Conservation (phyloP, 2,329 filamentous ascomycete genomes). For the Aspergillus fischeri region DNA sequence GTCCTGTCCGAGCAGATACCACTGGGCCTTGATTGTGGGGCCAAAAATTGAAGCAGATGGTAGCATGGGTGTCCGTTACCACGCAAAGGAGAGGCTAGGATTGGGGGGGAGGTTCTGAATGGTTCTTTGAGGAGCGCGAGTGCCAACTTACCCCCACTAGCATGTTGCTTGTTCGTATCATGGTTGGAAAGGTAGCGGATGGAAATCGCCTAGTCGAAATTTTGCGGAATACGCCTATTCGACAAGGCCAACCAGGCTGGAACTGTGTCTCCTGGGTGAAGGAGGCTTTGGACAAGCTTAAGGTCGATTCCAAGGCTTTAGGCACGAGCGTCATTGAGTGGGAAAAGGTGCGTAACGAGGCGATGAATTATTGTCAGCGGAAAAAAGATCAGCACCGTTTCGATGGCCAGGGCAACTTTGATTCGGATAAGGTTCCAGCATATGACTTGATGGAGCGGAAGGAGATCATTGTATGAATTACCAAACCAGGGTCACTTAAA, state of each 20-base stretch:
- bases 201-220: constrained; percentile 21
- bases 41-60: constrained; percentile 29
- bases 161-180: constrained; percentile 30
- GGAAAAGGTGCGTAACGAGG: constrained; percentile 31
- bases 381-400: constrained; percentile 43
- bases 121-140: constrained; percentile 26
- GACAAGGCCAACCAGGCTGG: constrained; percentile 31
- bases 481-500: constrained; percentile 10
- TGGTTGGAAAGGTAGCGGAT: constrained; percentile 33
- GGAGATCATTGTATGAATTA: constrained; percentile 15
- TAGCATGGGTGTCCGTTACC: constrained; percentile 23
- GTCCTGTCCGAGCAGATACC: too few relatives aligned
- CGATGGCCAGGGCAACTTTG: constrained; percentile 30
- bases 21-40: constrained; percentile 32
- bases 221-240: constrained; percentile 29
- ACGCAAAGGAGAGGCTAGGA: constrained; percentile 28
- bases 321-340: constrained; percentile 31
- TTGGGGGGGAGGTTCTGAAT: constrained; percentile 14
- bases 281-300: constrained; percentile 34
- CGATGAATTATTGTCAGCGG: constrained; percentile 37
- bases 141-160: constrained; percentile 16
- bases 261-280: constrained; percentile 44
- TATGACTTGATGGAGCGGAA: constrained; percentile 34
- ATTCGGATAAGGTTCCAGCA: constrained; percentile 29
- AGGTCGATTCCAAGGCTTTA: constrained; percentile 28